phyloP scores from a whole-genome alignment of 257 asterid species.

The Catharanthus roseus region DNA sequence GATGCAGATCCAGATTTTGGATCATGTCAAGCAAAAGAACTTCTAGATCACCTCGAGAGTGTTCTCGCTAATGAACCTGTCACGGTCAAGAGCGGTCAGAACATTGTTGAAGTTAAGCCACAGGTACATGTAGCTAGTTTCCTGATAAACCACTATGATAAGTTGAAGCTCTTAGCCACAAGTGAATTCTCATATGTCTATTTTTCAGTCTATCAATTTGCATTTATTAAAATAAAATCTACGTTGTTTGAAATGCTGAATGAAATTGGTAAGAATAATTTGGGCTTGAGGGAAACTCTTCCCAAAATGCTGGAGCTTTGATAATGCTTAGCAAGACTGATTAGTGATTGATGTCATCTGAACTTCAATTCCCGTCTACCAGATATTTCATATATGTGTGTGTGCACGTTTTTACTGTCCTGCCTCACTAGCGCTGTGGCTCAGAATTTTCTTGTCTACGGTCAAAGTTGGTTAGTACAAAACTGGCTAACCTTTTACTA shows the following conservation, averaged over 20 bases:
- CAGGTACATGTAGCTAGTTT: conserved; percentile 46
- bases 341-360: background rate
- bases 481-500: background rate
- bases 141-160: background rate
- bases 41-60: conserved; percentile 84
- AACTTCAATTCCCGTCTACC: too few species aligned
- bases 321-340: background rate
- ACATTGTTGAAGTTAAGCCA: conserved; percentile 79
- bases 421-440: background rate
- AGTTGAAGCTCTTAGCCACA: background rate
- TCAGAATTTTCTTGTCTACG: background rate
- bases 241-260: background rate
- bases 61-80: conserved; percentile 89
- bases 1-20: conserved; percentile 95
- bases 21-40: conserved; percentile 90
- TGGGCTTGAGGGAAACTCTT: background rate
- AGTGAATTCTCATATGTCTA: background rate
- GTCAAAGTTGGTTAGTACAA: background rate
- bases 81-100: conserved; percentile 72
- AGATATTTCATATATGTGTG: background rate
- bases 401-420: background rate
- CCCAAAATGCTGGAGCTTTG: background rate
- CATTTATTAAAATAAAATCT: background rate
- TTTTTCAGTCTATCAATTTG: background rate
- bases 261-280: background rate